Evolutionary conservation across 1,284 basidiomycete genomes (phyloP), one percentile per base, ranked within the genome.

Genomic region (Veloboletus limbatus): DNA sequence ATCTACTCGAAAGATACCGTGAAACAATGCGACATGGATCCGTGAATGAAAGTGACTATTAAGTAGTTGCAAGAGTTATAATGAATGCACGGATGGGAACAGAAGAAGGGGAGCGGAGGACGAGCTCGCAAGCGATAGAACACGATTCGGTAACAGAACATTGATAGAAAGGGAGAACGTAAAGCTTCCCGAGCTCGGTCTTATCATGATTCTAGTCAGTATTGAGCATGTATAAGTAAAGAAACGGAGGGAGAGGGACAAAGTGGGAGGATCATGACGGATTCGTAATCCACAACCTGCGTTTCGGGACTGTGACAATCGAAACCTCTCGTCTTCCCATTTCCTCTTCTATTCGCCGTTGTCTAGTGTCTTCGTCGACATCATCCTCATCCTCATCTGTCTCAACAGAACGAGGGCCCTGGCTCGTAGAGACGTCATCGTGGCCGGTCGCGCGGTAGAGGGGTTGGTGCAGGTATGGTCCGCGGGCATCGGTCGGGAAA

Each of bases 291-390:
- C 79, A 81, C 46, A 90, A 68, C 57, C 77, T 80, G 53, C 85
- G 82, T 60, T 78, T 82, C 22, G 88, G 87, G 28, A 88, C 80
- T 13, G 87, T 89, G 51, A 90, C 78, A 58, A 89, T 87, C 20
- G 84, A 85, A 24, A 90, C 85, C 53, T 89, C 85, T 44, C 86
- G 76, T 56, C 86, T 73, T 31, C 73, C 79, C 76, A 90, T 86
- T 64, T 89, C 87, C 47, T 85, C 81, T 62, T 89, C 87, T 33
- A 89, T 88, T 54, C 79, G 72, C 48, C 78, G 74, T 60, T 88
- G 85, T 47, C 81, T 72, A 18, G 79, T 75, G 45, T 84, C 79
- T 52, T 88, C 85, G 54, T 89, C 85, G 40, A 82, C 71, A 38
- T 86, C 82, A 21, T 85, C 82, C 21, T 85, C 79, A n/a, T 82